Evolutionary conservation across 2,329 filamentous ascomycete genomes (phyloP).

Genomic region (Colletotrichum magnum): DNA sequence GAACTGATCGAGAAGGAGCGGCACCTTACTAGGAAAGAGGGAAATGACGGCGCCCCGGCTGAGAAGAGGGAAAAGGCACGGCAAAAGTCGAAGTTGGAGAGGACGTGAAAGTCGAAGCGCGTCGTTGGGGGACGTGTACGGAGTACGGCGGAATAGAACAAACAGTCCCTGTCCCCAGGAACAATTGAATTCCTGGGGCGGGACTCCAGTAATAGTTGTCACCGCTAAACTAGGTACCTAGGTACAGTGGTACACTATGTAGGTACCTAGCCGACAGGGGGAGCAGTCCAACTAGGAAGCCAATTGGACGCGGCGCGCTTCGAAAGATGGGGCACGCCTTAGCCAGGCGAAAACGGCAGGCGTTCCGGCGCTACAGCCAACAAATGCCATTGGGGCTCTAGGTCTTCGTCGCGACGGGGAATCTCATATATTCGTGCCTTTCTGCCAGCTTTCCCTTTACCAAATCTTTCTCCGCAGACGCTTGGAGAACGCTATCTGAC

Average conservation of each 20-base stretch:
- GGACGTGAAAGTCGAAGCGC: constrained; percentile 31
- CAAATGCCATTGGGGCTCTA: constrained; percentile 1
- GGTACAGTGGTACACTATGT: neutral
- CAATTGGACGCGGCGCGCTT: too few species aligned
- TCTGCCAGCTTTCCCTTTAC: constrained; percentile 8
- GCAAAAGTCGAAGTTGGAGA: constrained; percentile 10
- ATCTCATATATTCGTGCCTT: constrained; percentile 8
- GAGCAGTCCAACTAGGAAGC: too few species aligned
- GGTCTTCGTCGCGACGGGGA: constrained; percentile 1
- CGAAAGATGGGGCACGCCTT: too few species aligned
- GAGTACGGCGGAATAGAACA: constrained; percentile 3
- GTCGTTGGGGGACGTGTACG: constrained; percentile 20
- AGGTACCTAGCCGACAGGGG: too few species aligned
- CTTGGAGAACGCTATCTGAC: neutral
- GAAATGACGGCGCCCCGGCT: constrained; percentile 16
- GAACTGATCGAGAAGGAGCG: neutral
- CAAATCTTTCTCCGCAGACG: neutral
- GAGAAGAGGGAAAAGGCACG: neutral
- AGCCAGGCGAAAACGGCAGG: constrained; percentile 2
- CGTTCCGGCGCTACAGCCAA: constrained; percentile 2
- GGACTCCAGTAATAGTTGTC: constrained; percentile 9
- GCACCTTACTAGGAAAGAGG: neutral
- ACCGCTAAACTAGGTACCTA: neutral
- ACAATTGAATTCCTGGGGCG: constrained; percentile 30
- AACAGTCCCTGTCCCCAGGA: neutral